Percentiles rank a stretch among this genome's conserved stretches.
These are phyloP conservation scores for Knufia fluminis DNA, from an alignment of 2,329 filamentous ascomycete species.

Conservation along the genomic window DNA sequence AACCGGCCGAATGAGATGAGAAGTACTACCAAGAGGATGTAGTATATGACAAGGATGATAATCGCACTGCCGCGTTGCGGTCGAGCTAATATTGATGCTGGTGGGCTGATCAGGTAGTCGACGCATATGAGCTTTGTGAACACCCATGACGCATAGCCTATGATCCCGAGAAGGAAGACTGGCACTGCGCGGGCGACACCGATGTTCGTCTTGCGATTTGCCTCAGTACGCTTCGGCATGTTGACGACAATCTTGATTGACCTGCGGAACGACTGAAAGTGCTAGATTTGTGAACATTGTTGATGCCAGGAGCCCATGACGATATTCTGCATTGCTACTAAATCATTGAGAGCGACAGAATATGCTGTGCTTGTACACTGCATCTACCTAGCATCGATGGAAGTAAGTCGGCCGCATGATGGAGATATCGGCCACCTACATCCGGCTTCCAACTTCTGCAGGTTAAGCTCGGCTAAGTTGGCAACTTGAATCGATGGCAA, in stretches of 20 bases:
- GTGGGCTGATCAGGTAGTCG: conserved; percentile 56
- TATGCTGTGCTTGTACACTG: no score
- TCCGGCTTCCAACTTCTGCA: no score
- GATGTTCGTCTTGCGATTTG: conserved; percentile 34
- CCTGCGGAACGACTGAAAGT: neutral
- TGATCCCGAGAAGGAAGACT: conserved; percentile 53
- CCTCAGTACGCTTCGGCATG: conserved; percentile 3
- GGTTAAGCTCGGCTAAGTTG: no score
- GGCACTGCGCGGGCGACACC: conserved; percentile 61
- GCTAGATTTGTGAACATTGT: neutral
- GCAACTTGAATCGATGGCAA: no score
- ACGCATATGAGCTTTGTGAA: conserved; percentile 60
- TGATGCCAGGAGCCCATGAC: neutral
- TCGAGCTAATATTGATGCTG: conserved; percentile 28
- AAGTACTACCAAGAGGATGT: conserved; percentile 60
- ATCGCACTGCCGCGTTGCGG: conserved; percentile 51
- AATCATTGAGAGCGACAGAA: no score
- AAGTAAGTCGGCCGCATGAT: no score
- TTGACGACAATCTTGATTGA: neutral
- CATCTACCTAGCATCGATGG: no score
- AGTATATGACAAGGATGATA: conserved; percentile 63
- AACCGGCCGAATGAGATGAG: conserved; percentile 62
- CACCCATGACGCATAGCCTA: conserved; percentile 64
- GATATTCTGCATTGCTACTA: no score
- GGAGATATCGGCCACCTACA: no score